Evolutionary conservation across 2,329 filamentous ascomycete genomes (phyloP), one percentile per base, ranked within the genome.

Genomic region (Verticillium longisporum): DNA sequence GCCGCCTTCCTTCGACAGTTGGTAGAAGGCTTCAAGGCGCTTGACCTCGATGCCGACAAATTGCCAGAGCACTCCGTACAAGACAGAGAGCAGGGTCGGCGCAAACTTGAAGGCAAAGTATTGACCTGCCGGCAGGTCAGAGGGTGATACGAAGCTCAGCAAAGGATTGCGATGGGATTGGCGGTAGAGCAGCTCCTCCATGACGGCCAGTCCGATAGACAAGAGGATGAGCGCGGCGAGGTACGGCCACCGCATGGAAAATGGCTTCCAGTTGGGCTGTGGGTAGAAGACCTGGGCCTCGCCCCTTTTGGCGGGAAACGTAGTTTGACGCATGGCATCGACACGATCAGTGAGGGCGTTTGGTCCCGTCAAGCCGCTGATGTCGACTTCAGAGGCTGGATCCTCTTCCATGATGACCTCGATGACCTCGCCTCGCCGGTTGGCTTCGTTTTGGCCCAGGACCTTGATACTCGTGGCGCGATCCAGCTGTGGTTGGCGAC

Each of bases 81-180:
- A 74, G 53, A 88, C 86, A 34, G 85, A 81, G 3, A 85, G 75
- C 2, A 88, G 73, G 0, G 84, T 88, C 1, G 86, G 86, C 10
- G 82, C 71, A 68, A 88, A 89, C 70, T 87, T 88, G 74, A 88
- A 78, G 31, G 79, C 77, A 66, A 89, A 87, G 69, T 88, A 89
- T 2, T 79, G 68, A 31, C 74, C 74, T 0, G 80, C 73, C 0
- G 77, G 71, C 18, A 89, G 77, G 4, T 86, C 76, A 4, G 73
- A 68, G 0, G 85, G 81, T 0, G 72, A 73, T 9, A 70, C 71
- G 66, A 88, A 88, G 26, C 64, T 71, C 58, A 85, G 67, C 6
- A 86, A 72, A 1, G 82, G 78, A 3, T 72, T 67, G 4, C 71
- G 66, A 3, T 68, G 65, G 26, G 83, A 86, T 61, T 71, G 73